phyloP scores from a whole-genome alignment of 305 asterid species.

The Solanum aculeatissimum region DNA sequence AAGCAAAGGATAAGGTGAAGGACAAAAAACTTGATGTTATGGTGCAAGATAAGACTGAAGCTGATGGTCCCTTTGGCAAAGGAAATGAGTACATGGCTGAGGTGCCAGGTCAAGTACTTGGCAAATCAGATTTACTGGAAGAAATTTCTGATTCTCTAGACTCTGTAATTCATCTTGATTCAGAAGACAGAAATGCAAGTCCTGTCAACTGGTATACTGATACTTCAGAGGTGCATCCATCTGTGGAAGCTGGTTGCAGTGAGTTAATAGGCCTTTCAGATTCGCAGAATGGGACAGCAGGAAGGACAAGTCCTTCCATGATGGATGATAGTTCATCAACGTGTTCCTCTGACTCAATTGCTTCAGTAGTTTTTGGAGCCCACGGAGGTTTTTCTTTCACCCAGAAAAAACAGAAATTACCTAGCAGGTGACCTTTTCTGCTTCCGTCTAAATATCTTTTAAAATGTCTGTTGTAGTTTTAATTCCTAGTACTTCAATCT shows the following conservation, averaged over 20 bases:
- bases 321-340: constrained; percentile 86
- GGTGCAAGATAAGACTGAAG: constrained; percentile 35
- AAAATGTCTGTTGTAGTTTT: background rate
- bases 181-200: constrained; percentile 49
- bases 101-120: constrained; percentile 29
- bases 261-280: constrained; percentile 33
- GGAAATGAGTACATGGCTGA: constrained; percentile 26
- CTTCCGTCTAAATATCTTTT: background rate
- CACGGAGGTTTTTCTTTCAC: constrained; percentile 30
- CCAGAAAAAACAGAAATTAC: constrained; percentile 41
- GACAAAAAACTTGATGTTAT: constrained; percentile 31
- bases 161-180: constrained; percentile 36
- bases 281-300: constrained; percentile 44
- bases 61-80: constrained; percentile 26
- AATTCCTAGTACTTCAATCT: constrained; percentile 1
- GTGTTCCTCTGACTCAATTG: constrained; percentile 68
- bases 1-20: constrained; percentile 62
- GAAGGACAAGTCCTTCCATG: constrained; percentile 26
- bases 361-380: constrained; percentile 31
- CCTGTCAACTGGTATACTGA: constrained; percentile 58
- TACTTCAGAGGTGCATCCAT: constrained; percentile 52
- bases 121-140: constrained; percentile 40
- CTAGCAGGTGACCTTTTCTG: constrained; percentile 38
- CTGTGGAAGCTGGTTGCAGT: constrained; percentile 43
- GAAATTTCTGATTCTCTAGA: constrained; percentile 73